Base-by-base conservation (phyloP, 1,284 basidiomycete species). In the Cryptococcus sp. region DNA sequence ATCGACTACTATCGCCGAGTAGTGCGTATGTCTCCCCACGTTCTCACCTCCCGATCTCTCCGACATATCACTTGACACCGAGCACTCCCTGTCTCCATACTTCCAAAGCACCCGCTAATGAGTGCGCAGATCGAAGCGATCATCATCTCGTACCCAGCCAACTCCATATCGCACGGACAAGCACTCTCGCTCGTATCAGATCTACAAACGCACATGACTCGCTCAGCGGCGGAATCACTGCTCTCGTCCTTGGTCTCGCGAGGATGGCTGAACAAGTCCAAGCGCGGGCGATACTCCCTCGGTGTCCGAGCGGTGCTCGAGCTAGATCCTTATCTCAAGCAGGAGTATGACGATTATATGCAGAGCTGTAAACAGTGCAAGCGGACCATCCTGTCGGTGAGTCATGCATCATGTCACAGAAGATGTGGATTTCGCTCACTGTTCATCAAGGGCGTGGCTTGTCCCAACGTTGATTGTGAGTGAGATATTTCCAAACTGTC, bases 91-190 rank as follows among this genome's bases (percentile, higher is more conserved):
- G 10, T 23, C 22, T 10, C 2, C 13, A 35, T 35, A n/a, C 8
- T 25, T 13, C 1, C 16, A 11, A 40, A 20, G 10, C 7, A 10
- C 10, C 30, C 30, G 17, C 20, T 35, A 3, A 19, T 11, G 13
- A 23, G 42, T 16, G 13, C 5, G 3, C 40, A 74, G 70, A 57
- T 71, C 46, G 60, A 64, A 35, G 71, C 62, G 22, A 77, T 79
- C 40, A 65, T 77, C 39, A 52, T 58, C 4, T 72, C 70, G 0
- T 76, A 77, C 54, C 77, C 76, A 3, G 75, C 65, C 45, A 75
- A 76, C 60, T 78, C 76, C 5, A 56, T 79, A 35, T 67, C 71
- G 3, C 63, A 66, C 5, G 65, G 63, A 13, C 62, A 67, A 46
- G 77, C 77, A 0, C 52, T 69, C 11, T 22, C 52, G 1, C 53